Base-by-base conservation (phyloP, 2,329 filamentous ascomycete species). In the Raffaelea albimanens region DNA sequence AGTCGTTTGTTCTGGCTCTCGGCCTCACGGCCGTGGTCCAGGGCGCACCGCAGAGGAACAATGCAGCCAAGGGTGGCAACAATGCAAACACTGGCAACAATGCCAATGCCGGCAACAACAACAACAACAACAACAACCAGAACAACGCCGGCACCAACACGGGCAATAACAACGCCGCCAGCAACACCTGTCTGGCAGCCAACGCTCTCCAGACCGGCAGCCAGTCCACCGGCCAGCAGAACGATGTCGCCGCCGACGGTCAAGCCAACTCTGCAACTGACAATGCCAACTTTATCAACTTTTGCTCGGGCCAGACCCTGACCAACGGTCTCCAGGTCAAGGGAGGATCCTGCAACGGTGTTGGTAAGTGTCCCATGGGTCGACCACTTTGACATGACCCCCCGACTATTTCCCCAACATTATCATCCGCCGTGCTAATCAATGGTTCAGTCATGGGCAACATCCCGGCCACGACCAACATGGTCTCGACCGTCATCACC, bases 231-330 rank as follows among this genome's bases (percentile, higher is more conserved):
- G 76, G 75, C 42, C 67, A 75, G 55, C 60, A 65, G 45, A 65
- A 66, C 19, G 63, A 59, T 5, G 60, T 58, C 13, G 55, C 58
- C 16, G 64, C 64, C 0, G 63, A 64, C 38, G 73, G 72, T 43
- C 76, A 80, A 57, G 60, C 72, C 25, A 64, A 72, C 34, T 81
- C 77, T 7, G 56, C 57, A 14, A 78, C 72, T 52, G 76, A 81
- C 54, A 51, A 64, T 18, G 66, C 67, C 66, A 82, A 82, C 68
- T 82, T 82, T 63, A 80, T 81, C 71, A 81, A 82, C 69, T 78
- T 80, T 61, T 82, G 78, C 59, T 52, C 62, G 2, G 75, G 73
- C 45, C 53, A 72, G 59, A 72, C 67, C 2, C 56, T 80, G 51
- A 84, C 80, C 55, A 80, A 84, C 57, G 80, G 80, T 57, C 60